Evolutionary conservation across 2,329 filamentous ascomycete species (phyloP).

Genomic region (Xylariaceae sp.): DNA sequence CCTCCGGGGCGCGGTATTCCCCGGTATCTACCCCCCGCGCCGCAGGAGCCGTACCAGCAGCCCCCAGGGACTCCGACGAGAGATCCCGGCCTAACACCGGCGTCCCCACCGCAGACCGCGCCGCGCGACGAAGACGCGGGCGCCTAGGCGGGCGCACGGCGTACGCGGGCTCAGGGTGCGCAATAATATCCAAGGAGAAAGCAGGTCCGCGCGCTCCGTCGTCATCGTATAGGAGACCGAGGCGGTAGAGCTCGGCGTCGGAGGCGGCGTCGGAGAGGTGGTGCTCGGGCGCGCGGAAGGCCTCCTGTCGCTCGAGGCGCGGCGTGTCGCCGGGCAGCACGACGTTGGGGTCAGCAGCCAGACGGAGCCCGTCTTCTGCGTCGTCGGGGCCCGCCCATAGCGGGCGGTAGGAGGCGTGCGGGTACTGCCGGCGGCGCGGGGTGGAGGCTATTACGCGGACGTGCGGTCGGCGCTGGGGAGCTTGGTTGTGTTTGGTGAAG

Average conservation of each 20-base stretch:
- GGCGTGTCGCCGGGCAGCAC: conserved; percentile 29
- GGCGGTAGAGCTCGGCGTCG: conserved; percentile 31
- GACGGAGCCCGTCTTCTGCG: conserved; percentile 17
- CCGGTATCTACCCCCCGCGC: too few relatives aligned
- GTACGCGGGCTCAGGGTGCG: conserved; percentile 30
- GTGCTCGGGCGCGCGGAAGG: conserved; percentile 28
- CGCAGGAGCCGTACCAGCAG: conserved; percentile 16
- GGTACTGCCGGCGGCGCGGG: conserved; percentile 10
- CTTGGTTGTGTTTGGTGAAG: conserved; percentile 1
- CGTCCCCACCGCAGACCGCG: neutral
- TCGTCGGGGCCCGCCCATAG: conserved; percentile 10
- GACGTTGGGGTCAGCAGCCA: conserved; percentile 24
- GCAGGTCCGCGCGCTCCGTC: conserved; percentile 21
- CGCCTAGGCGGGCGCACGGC: conserved; percentile 30
- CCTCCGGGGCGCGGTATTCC: too few relatives aligned
- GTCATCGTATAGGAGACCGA: conserved; percentile 34
- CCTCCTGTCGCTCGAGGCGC: conserved; percentile 33
- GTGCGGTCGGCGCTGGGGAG: neutral
- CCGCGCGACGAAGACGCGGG: neutral
- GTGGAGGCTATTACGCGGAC: conserved; percentile 7
- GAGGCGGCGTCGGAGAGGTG: conserved; percentile 20
- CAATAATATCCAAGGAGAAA: conserved; percentile 31
- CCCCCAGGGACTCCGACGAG: conserved; percentile 16
- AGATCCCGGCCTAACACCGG: conserved; percentile 19
- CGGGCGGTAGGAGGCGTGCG: neutral